phyloP scores from a whole-genome alignment of 495 filamentous ascomycete species.

The Aspergillus steynii region DNA sequence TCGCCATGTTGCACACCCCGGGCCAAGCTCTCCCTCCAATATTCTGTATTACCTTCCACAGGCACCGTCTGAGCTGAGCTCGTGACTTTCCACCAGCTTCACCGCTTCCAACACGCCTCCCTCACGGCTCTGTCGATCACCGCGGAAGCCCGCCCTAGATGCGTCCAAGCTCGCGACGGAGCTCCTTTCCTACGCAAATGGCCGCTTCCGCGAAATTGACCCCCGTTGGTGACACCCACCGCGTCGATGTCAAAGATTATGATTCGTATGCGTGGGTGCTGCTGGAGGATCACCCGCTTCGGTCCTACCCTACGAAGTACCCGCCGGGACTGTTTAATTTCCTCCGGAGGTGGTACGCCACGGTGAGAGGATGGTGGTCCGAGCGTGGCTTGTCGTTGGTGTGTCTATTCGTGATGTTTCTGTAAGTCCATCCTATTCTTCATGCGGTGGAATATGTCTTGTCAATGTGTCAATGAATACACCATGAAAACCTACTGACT shows the following conservation, averaged over 20 bases:
- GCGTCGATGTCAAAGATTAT: constrained; percentile 18
- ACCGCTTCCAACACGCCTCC: background rate
- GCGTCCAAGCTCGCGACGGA: background rate
- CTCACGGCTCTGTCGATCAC: background rate
- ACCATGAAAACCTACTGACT: background rate
- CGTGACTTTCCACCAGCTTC: background rate
- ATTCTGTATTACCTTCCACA: background rate
- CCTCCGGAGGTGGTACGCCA: constrained; percentile 17
- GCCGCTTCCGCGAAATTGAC: constrained; percentile 5
- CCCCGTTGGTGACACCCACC: constrained; percentile 5
- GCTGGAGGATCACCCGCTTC: constrained; percentile 42
- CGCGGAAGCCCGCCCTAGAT: background rate
- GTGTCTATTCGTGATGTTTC: constrained; percentile 32
- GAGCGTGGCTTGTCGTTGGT: constrained; percentile 25
- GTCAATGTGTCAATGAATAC: no score
- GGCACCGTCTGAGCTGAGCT: background rate
- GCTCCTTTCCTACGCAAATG: constrained; percentile 1
- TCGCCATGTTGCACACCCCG: background rate
- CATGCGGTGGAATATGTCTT: background rate
- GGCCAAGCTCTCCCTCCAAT: background rate
- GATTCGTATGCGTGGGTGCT: constrained; percentile 38
- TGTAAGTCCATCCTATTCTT: constrained; percentile 25
- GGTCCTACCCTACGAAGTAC: constrained; percentile 39
- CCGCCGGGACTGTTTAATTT: constrained; percentile 28
- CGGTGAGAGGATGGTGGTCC: constrained; percentile 21